A percentile compares a stretch with the other conserved stretches of the same genome.
Evolutionary conservation across 306 rosid species (phyloP).

Genomic region (Neltuma alba): DNA sequence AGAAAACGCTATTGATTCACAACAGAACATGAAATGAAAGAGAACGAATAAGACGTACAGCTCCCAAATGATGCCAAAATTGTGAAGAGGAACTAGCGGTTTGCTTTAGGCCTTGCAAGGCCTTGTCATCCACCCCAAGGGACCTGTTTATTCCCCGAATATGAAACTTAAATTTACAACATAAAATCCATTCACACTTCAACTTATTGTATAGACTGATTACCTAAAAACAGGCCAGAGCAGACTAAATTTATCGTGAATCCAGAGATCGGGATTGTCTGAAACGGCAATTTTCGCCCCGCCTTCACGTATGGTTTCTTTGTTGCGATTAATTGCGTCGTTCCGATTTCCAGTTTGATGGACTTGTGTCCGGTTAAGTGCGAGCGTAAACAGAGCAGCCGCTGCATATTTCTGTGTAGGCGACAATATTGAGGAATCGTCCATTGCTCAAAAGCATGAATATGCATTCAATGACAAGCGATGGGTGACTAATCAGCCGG

Average conservation of each 20-base stretch:
- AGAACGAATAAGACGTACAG: constrained; percentile 41
- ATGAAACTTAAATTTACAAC: background rate
- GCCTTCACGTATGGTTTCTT: constrained; percentile 31
- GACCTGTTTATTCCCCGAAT: constrained; percentile 38
- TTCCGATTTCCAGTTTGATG: constrained; percentile 35
- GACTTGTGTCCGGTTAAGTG: constrained; percentile 60
- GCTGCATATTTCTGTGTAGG: constrained; percentile 53
- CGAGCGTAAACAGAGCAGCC: constrained; percentile 53
- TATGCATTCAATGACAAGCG: background rate
- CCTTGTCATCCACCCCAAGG: constrained; percentile 53
- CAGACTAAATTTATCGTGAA: constrained; percentile 53
- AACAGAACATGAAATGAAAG: constrained; percentile 12
- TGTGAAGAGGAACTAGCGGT: constrained; percentile 55
- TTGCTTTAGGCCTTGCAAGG: constrained; percentile 56
- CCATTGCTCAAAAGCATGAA: constrained; percentile 34
- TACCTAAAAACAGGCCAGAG: constrained; percentile 62
- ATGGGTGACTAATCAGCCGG: background rate
- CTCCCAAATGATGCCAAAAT: constrained; percentile 50
- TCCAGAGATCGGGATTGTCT: constrained; percentile 45
- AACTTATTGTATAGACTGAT: background rate
- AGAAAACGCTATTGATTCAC: background rate
- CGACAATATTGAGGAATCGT: constrained; percentile 38
- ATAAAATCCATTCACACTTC: constrained; percentile 25
- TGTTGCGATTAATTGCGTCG: constrained; percentile 1
- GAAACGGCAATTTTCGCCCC: constrained; percentile 29